A percentile compares a stretch with the other conserved stretches of the same genome.
These are phyloP conservation scores for Parastagonospora nodorum DNA, from an alignment of 2,329 filamentous ascomycete species.

Conservation along the genomic window DNA sequence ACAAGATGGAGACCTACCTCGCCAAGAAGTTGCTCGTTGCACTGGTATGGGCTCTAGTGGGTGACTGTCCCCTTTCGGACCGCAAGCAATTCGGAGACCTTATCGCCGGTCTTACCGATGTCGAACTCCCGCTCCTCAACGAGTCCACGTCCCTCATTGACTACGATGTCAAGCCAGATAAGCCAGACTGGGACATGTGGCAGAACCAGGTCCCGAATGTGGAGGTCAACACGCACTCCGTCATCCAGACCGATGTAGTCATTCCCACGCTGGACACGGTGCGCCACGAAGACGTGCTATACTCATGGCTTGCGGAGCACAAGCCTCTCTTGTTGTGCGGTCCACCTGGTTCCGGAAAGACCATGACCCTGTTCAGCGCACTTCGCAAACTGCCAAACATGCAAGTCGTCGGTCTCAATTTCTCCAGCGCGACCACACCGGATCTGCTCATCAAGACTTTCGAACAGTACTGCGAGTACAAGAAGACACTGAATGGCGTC, in stretches of 20 bases:
- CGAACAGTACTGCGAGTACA: conserved; percentile 99
- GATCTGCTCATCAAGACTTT: conserved; percentile 99
- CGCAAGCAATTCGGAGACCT: conserved; percentile 89
- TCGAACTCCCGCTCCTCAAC: conserved; percentile 81
- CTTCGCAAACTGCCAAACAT: conserved; percentile 96
- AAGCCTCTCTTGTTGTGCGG: conserved; percentile 96
- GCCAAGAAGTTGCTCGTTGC: conserved; percentile 94
- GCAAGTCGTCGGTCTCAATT: conserved; percentile 99
- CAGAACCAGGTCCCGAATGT: conserved; percentile 92
- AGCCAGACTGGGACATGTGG: conserved; percentile 89
- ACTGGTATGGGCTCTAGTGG: conserved; percentile 92
- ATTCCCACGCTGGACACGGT: conserved; percentile 98
- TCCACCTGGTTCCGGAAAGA: conserved; percentile 98
- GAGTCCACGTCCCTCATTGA: conserved; percentile 89
- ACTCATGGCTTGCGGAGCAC: conserved; percentile 98
- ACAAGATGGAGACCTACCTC: conserved; percentile 86
- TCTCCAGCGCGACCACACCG: conserved; percentile 97
- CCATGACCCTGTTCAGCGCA: conserved; percentile 98
- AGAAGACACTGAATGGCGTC: conserved; percentile 95
- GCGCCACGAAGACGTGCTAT: conserved; percentile 97
- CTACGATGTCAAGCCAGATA: conserved; percentile 86
- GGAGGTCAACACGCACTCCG: conserved; percentile 97
- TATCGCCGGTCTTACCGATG: conserved; percentile 78
- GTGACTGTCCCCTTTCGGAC: conserved; percentile 87
- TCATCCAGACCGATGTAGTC: conserved; percentile 97